phyloP scores from a whole-genome alignment of 2,329 filamentous ascomycete genomes.

The Aureobasidium sp. region DNA sequence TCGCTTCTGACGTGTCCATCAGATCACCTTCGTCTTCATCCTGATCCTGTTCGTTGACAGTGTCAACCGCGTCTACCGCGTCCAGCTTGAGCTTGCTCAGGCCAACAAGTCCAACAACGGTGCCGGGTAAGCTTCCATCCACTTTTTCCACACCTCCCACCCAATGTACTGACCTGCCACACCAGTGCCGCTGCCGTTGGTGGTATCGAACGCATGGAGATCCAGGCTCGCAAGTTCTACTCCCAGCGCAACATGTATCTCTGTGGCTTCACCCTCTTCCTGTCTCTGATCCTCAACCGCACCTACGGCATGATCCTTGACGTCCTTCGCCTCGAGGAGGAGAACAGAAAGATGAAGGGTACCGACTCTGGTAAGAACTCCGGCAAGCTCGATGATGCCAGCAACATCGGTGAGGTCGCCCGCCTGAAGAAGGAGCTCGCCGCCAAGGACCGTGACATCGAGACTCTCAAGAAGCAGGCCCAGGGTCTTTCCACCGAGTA shows the following conservation, averaged over 20 bases:
- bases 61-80: conserved; percentile 91
- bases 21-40: conserved; percentile 98
- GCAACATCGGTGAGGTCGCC: conserved; percentile 68
- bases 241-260: conserved; percentile 99
- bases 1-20: conserved; percentile 3
- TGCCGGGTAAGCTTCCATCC: conserved; percentile 40
- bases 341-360: conserved; percentile 75
- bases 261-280: conserved; percentile 97
- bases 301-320: conserved; percentile 98
- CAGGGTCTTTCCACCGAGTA: conserved; percentile 80
- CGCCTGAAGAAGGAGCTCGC: conserved; percentile 58
- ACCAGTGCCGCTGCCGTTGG: conserved; percentile 63
- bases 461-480: conserved; percentile 87
- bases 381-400: conserved; percentile 64
- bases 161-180: conserved; percentile 19
- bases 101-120: conserved; percentile 55
- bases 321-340: conserved; percentile 84
- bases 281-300: conserved; percentile 96
- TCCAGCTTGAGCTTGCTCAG: conserved; percentile 77
- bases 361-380: conserved; percentile 57
- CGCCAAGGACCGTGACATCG: conserved; percentile 74
- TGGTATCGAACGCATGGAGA: conserved; percentile 89
- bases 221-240: conserved; percentile 99
- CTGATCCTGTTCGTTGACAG: conserved; percentile 96
- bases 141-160: background rate